A percentile compares a stretch with the other conserved stretches of the same genome.
Evolutionary conservation across 2,329 filamentous ascomycete genomes (phyloP).

Genomic region (Pleurostoma richardsiae): DNA sequence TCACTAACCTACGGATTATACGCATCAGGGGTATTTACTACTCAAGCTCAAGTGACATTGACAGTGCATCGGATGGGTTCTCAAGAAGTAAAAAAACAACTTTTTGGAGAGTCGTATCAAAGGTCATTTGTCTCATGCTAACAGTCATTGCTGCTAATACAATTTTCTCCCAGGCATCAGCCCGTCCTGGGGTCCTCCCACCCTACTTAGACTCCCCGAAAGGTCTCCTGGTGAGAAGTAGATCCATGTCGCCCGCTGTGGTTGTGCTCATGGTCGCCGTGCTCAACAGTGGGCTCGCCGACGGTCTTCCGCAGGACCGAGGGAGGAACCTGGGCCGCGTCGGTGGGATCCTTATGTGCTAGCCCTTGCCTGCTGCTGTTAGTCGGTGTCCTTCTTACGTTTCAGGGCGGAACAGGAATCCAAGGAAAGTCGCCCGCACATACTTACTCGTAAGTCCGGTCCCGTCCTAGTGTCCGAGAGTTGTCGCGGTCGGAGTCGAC

Average conservation of each 20-base stretch:
- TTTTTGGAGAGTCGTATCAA: too few species aligned
- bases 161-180: not conserved
- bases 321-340: constrained; percentile 53
- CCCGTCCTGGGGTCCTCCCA: not conserved
- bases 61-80: too few species aligned
- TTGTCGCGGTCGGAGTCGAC: constrained; percentile 53
- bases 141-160: not conserved
- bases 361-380: constrained; percentile 5
- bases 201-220: constrained; percentile 36
- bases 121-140: too few species aligned
- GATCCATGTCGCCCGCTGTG: constrained; percentile 40
- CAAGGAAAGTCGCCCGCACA: constrained; percentile 14
- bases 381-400: constrained; percentile 8
- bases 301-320: constrained; percentile 43
- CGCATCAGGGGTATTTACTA: too few species aligned
- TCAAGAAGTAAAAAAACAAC: too few species aligned
- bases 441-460: constrained; percentile 44
- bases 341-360: constrained; percentile 39
- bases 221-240: constrained; percentile 40
- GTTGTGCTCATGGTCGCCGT: constrained; percentile 36
- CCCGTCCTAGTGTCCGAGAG: constrained; percentile 46
- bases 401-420: not conserved
- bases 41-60: too few species aligned
- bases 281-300: constrained; percentile 38
- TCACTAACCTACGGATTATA: too few species aligned